Percentiles rank a stretch among this genome's conserved stretches.
These are phyloP conservation scores for Boletus tomentosulus DNA, from an alignment of 768 basidiomycete genomes.

Conservation along the genomic window DNA sequence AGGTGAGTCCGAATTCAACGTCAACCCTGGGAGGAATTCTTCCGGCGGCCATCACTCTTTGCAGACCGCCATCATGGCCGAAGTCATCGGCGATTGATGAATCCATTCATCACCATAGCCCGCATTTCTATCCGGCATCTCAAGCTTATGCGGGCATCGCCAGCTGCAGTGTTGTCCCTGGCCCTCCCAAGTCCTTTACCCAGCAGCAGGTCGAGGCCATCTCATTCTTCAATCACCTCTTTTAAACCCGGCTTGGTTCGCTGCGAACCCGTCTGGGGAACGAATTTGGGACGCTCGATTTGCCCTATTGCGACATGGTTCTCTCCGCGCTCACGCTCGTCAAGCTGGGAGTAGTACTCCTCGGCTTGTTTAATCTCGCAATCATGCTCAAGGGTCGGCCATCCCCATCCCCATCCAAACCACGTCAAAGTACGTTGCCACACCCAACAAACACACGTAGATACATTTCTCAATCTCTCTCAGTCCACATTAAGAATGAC, in stretches of 20 bases:
- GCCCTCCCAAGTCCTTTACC: too few species aligned
- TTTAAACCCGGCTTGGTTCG: too few species aligned
- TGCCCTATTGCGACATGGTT: background rate
- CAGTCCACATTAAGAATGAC: slow-evolving; percentile 12
- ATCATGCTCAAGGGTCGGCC: slow-evolving; percentile 5
- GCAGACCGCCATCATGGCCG: background rate
- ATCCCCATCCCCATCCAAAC: background rate
- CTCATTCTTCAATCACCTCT: too few species aligned
- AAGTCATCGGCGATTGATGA: background rate
- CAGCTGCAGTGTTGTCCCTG: background rate
- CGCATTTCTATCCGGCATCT: background rate
- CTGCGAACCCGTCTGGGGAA: too few species aligned
- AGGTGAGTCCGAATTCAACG: too few species aligned
- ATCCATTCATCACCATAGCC: background rate
- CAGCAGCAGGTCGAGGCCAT: too few species aligned
- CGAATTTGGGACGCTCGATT: too few species aligned
- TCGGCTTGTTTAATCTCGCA: slow-evolving; percentile 16
- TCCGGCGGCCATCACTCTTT: background rate
- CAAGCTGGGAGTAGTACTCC: slow-evolving; percentile 17
- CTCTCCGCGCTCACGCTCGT: slow-evolving; percentile 16
- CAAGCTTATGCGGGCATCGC: background rate
- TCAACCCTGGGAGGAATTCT: too few species aligned
- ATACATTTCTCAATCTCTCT: background rate
- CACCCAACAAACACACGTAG: background rate
- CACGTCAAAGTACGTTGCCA: slow-evolving; percentile 13